Evolutionary conservation across 2,329 filamentous ascomycete species (phyloP).

Genomic region (Aspergillus ustus): DNA sequence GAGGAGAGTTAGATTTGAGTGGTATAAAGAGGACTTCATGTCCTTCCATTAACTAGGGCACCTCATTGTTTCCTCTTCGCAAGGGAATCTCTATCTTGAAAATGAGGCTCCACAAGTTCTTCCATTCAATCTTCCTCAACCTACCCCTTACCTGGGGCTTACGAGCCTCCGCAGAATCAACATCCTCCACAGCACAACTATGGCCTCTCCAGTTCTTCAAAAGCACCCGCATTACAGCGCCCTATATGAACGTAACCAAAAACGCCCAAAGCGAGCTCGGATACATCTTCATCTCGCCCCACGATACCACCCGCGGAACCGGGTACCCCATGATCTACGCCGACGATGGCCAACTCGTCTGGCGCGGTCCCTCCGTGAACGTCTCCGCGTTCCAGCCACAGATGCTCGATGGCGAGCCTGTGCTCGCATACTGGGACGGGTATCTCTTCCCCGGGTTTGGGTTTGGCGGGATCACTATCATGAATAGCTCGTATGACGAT

Average conservation of each 20-base stretch:
- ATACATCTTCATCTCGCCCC: conserved; percentile 28
- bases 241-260: conserved; percentile 30
- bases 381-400: conserved; percentile 25
- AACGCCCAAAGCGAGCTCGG: conserved; percentile 30
- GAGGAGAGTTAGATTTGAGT: too few species aligned
- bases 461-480: conserved; percentile 13
- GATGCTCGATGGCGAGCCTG: conserved; percentile 25
- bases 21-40: too few species aligned
- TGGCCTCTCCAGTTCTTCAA: conserved; percentile 30
- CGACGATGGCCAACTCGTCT: conserved; percentile 34
- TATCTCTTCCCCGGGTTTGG: conserved; percentile 20
- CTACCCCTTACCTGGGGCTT: too few species aligned
- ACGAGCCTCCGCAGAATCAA: too few species aligned
- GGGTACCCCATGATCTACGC: conserved; percentile 27
- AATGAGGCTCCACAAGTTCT: too few species aligned
- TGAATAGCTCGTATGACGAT: background rate
- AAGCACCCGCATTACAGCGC: conserved; percentile 16
- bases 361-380: conserved; percentile 26
- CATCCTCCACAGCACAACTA: background rate
- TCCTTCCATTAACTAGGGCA: too few species aligned
- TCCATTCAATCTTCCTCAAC: too few species aligned
- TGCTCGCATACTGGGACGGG: conserved; percentile 35
- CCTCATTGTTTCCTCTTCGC: too few species aligned
- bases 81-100: too few species aligned
- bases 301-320: background rate